These are phyloP conservation scores for Fragaria iinumae DNA, from an alignment of 306 rosid species.

Conservation along the genomic window DNA sequence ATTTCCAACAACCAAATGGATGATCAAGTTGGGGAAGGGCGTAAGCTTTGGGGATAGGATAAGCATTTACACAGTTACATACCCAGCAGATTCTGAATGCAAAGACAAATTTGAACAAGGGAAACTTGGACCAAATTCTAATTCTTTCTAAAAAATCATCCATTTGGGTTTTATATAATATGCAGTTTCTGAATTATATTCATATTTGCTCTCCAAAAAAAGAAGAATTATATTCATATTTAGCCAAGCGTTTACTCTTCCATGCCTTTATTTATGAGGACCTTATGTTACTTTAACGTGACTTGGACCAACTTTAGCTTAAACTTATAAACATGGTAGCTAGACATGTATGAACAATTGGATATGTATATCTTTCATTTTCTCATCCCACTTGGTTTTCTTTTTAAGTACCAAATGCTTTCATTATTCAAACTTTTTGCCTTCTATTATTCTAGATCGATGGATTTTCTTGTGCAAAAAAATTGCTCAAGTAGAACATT, in stretches of 20 bases:
- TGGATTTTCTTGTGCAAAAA: not conserved
- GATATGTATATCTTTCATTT: not conserved
- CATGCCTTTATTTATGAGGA: not conserved
- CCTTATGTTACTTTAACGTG: not conserved
- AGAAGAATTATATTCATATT: not conserved
- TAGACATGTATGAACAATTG: not conserved
- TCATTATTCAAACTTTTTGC: not conserved
- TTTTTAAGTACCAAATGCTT: not conserved
- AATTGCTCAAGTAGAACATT: not conserved
- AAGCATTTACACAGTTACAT: not conserved
- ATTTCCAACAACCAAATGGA: conserved; percentile 12
- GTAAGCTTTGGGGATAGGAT: conserved; percentile 25
- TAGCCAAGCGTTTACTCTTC: not conserved
- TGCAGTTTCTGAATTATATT: not conserved
- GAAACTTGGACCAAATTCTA: conserved; percentile 14
- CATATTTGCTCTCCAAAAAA: not conserved
- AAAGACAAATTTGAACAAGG: conserved; percentile 1
- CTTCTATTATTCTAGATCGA: not conserved
- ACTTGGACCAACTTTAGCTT: not conserved
- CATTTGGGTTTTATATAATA: not conserved
- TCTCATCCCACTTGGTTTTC: not conserved
- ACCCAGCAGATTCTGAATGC: not conserved
- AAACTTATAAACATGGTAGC: not conserved
- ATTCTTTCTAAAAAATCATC: not conserved
- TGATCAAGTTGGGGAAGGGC: conserved; percentile 35